Evolutionary conservation across 768 basidiomycete genomes (phyloP), one percentile per base, ranked within the genome.

Genomic region (Lactifluus volemus): DNA sequence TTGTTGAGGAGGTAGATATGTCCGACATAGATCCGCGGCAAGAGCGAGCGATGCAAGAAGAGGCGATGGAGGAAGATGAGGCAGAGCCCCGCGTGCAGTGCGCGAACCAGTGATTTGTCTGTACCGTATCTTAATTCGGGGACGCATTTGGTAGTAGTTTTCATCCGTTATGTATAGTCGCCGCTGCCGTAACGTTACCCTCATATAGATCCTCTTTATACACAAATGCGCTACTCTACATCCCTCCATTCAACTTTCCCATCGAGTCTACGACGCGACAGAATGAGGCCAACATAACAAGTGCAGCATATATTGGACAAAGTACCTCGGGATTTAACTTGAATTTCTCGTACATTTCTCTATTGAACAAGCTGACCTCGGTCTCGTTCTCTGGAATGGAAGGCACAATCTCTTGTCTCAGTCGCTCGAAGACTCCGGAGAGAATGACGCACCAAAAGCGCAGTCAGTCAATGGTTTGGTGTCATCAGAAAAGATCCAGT

Each of bases 51-150:
- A 74, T 78, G 34, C 75, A 81, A 67, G 77, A 77, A 32, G 92
- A 97, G 59, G 76, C 81, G 14, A 97, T 97, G 94, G 95, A 98
- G 67, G 93, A 96, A 74, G 95, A 96, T 58, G 89, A 90, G 1
- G 77, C 75, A n/a, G 85, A 90, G 72, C 92, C 93, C 29, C 86
- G 92, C 42, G 95, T 98, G 50, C 95, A 97, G 79, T 98, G 96
- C 73, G 92, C 94, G 42, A 88, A 92, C 74, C 92, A 93, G 79
- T 93, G 73, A 76, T 25, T 42, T 42, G 38, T 51, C 39, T 54
- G 49, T 50, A 38, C 38, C 1, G 12, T 11, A 53, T 63, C 53
- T 44, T 53, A 17, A 38, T 56, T n/a, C 34, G 60, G 60, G 51
- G 55, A 49, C 55, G 45, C 9, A 25, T 52, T 56, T 48, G 51